Percentiles rank a stretch among this genome's conserved stretches.
Conservation (phyloP, 768 basidiomycete species). For the Paxillus involutus region DNA sequence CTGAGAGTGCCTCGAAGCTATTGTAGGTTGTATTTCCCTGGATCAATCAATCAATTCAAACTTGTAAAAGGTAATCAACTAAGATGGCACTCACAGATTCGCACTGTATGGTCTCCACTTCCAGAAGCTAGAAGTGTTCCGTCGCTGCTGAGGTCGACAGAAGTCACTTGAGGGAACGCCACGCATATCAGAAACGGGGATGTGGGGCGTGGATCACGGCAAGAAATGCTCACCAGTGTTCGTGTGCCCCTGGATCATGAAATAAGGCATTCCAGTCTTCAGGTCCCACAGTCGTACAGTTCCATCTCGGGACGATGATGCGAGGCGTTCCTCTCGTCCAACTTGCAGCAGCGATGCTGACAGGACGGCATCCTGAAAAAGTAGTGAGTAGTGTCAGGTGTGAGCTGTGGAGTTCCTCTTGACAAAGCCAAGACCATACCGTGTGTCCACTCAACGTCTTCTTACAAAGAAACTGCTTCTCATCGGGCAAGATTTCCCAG, state of each 20-base stretch:
- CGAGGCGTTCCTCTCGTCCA: constrained; percentile 32
- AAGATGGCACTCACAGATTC: constrained; percentile 33
- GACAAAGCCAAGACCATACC: constrained; percentile 6
- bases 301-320: constrained; percentile 38
- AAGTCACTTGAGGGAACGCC: constrained; percentile 27
- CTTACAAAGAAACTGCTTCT: constrained; percentile 27
- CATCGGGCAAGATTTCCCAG: constrained; percentile 42
- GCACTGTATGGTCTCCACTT: constrained; percentile 36
- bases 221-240: constrained; percentile 31
- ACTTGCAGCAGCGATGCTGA: constrained; percentile 31
- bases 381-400: too few species aligned
- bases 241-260: constrained; percentile 36
- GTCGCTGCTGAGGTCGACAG: constrained; percentile 36
- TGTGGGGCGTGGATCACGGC: constrained; percentile 13
- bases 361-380: constrained; percentile 29
- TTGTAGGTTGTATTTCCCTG: constrained; percentile 28
- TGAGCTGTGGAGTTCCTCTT: background rate
- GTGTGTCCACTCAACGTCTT: constrained; percentile 33
- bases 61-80: constrained; percentile 13
- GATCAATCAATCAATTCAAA: constrained; percentile 5
- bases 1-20: constrained; percentile 12
- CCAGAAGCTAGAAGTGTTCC: constrained; percentile 35
- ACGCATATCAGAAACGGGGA: constrained; percentile 9
- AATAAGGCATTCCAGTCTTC: constrained; percentile 29
- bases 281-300: constrained; percentile 38